Conservation (phyloP, 805 yeast species). For the Dipodascus geniculatus region DNA sequence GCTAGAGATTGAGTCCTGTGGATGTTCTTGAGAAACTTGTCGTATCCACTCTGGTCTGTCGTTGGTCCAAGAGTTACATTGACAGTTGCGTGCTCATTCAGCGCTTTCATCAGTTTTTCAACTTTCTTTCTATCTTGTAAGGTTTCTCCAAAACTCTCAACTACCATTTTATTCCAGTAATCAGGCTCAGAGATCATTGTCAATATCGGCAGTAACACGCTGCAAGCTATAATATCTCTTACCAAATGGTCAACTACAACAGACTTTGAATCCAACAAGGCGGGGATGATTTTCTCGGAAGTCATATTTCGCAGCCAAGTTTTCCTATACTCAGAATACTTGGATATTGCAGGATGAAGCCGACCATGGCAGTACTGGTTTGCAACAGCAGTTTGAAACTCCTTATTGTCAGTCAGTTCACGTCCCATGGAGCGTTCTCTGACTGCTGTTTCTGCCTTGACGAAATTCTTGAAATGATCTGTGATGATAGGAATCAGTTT, state of each 20-base stretch:
- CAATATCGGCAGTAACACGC: conserved; percentile 41
- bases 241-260: conserved; percentile 38
- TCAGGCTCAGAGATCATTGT: conserved; percentile 57
- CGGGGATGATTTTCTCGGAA: conserved; percentile 40
- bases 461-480: conserved; percentile 46
- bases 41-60: conserved; percentile 32
- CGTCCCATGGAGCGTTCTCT: conserved; percentile 18
- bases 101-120: conserved; percentile 52
- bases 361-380: conserved; percentile 37
- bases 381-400: conserved; percentile 33
- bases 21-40: conserved; percentile 22
- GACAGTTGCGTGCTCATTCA: conserved; percentile 41
- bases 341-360: conserved; percentile 47
- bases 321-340: conserved; percentile 32
- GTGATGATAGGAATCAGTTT: conserved; percentile 54
- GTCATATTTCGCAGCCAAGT: conserved; percentile 37
- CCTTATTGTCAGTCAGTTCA: conserved; percentile 25
- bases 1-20: conserved; percentile 16
- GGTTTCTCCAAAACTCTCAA: conserved; percentile 46
- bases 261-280: conserved; percentile 31
- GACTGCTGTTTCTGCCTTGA: conserved; percentile 29
- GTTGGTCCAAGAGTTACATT: conserved; percentile 27
- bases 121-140: conserved; percentile 69
- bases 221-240: conserved; percentile 51
- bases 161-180: conserved; percentile 58